Evolutionary conservation across 2,329 filamentous ascomycete genomes (phyloP), one percentile per base, ranked within the genome.

Genomic region (Parastagonospora nodorum): DNA sequence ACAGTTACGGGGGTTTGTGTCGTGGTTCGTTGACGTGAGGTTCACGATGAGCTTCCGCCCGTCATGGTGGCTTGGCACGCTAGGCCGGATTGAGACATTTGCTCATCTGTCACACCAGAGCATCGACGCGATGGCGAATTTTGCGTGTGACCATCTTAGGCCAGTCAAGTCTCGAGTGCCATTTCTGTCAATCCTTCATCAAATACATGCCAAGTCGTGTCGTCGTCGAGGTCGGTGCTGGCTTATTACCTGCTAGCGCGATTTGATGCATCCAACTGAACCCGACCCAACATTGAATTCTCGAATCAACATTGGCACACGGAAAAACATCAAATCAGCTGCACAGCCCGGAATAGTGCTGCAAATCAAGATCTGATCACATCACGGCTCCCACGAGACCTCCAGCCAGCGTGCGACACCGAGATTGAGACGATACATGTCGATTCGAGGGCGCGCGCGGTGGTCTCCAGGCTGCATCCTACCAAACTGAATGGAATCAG

Each of bases 281-380:
- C 31, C 14, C 45, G 32, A 40, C 31, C 31, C 30, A 37, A 29
- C 36, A 16, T 48, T 38, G 30, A 38, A 48, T 32, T 42, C 45
- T 38, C 42, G 42, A 48, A 48, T 61, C 64, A 62, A 24, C 64
- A 67, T 67, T 61, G 61, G 59, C 55, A 58, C 60, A 58, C 47
- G 42, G 50, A 49, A 49, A 59, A 46, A 46, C 53, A 48, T 44
- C 55, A 44, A 50, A 51, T 54, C 54, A 50, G 51, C 50, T 51
- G 62, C 66, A 72, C 58, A 66, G 58, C 60, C 45, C 57, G 56
- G 51, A 48, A 63, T 48, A 57, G 56, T 50, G 31, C 54, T 56
- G 62, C 58, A 60, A 72, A 48, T 61, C 49, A 40, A 50, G 58
- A 60, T 75, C 58, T 52, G 67, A 73, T 41, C 55, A 50, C 68